Conservation (phyloP, 208 protist genomes). For the Crithidia acanthocephali region DNA sequence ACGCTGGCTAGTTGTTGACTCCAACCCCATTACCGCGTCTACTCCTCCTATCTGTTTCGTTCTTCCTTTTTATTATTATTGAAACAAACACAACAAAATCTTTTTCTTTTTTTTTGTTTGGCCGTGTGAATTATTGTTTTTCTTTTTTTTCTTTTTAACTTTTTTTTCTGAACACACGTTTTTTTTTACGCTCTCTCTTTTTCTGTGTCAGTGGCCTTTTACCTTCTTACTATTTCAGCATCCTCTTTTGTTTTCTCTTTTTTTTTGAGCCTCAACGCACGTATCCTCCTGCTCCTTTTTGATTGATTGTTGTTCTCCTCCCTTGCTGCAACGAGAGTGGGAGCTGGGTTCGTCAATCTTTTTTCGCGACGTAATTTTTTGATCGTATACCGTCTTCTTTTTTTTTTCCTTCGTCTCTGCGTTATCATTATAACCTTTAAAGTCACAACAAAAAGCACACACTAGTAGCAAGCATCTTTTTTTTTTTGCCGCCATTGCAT, state of each 20-base stretch:
- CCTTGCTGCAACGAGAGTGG: too few species aligned
- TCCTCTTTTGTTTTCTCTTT: background rate
- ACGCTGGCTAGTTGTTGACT: too few species aligned
- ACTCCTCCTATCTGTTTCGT: background rate
- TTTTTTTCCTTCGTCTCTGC: background rate
- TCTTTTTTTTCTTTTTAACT: conserved; percentile 3
- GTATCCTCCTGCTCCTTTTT: too few species aligned
- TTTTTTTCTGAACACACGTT: background rate
- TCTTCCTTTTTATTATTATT: conserved; percentile 17
- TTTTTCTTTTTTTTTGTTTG: conserved; percentile 12
- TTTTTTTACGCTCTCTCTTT: background rate
- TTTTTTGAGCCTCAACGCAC: conserved; percentile 15
- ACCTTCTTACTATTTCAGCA: background rate
- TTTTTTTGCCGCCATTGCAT: background rate
- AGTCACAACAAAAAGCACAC: too few species aligned
- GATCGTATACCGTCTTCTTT: background rate
- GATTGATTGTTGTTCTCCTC: too few species aligned
- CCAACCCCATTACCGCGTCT: too few species aligned
- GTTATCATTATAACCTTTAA: background rate
- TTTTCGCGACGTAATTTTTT: too few species aligned
- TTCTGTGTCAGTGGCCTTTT: too few species aligned
- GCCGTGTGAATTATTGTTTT: background rate
- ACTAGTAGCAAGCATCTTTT: background rate
- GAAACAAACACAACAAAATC: background rate
- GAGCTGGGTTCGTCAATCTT: too few species aligned